These are phyloP conservation scores for Wickerhamia fluorescens DNA, from an alignment of 805 yeast genomes.

Conservation along the genomic window DNA sequence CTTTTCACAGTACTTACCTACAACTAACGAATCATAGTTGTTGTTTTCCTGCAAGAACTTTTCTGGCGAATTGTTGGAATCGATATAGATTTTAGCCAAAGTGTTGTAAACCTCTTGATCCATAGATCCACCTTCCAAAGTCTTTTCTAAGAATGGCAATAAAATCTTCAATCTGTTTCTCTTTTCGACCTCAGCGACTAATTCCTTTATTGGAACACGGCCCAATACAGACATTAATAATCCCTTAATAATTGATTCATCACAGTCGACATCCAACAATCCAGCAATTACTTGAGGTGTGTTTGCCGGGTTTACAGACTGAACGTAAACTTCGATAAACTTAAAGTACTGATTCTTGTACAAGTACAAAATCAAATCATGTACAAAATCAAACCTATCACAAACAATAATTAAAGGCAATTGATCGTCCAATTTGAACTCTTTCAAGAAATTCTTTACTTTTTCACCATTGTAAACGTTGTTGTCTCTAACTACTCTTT, in stretches of 20 bases:
- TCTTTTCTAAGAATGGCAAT: conserved; percentile 87
- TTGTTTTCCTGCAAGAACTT: conserved; percentile 89
- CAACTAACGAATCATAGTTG: conserved; percentile 85
- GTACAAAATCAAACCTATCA: conserved; percentile 85
- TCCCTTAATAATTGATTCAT: conserved; percentile 76
- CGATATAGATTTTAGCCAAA: conserved; percentile 95
- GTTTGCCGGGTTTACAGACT: conserved; percentile 91
- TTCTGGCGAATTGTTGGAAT: conserved; percentile 95
- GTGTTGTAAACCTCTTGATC: conserved; percentile 93
- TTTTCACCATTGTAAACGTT: conserved; percentile 93
- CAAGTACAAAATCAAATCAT: conserved; percentile 86
- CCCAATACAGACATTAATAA: conserved; percentile 82
- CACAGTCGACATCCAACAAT: conserved; percentile 94
- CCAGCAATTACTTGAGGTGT: conserved; percentile 98
- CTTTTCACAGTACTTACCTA: conserved; percentile 97
- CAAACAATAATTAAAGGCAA: conserved; percentile 94
- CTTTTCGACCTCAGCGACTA: conserved; percentile 92
- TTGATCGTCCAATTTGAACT: conserved; percentile 89
- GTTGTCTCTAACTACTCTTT: conserved; percentile 91
- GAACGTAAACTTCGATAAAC: conserved; percentile 96
- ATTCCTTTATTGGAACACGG: conserved; percentile 84
- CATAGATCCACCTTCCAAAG: conserved; percentile 73
- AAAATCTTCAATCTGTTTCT: conserved; percentile 88
- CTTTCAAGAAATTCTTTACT: conserved; percentile 95
- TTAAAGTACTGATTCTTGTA: conserved; percentile 95